These are phyloP conservation scores for Ulmus americana DNA, from an alignment of 331 rosid genomes.

Conservation along the genomic window DNA sequence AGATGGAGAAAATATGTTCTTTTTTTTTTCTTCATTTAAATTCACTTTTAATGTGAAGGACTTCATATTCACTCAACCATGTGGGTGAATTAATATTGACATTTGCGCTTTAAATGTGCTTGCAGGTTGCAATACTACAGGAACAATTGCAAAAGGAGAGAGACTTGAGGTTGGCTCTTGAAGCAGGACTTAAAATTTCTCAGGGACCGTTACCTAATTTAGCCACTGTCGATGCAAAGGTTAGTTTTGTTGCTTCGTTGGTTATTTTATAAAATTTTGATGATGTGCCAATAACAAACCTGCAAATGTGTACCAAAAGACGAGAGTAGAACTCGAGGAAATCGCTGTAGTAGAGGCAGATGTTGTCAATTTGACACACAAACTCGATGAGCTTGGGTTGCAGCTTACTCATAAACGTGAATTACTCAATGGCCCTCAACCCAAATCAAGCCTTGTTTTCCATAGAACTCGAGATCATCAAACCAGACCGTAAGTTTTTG, in stretches of 20 bases:
- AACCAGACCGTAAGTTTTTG: conserved; percentile 45
- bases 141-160: conserved; percentile 65
- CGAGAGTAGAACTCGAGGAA: conserved; percentile 62
- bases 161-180: conserved; percentile 31
- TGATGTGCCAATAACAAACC: conserved; percentile 24
- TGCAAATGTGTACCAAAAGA: conserved; percentile 38
- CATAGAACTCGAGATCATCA: conserved; percentile 29
- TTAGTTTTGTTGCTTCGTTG: conserved; percentile 23
- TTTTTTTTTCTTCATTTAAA: conserved; percentile 5
- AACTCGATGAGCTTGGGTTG: conserved; percentile 45
- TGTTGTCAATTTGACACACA: conserved; percentile 48
- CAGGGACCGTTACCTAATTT: conserved; percentile 33
- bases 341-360: conserved; percentile 53
- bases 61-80: too few relatives aligned
- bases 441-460: conserved; percentile 17
- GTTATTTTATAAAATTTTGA: conserved; percentile 17
- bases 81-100: neutral
- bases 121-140: conserved; percentile 65
- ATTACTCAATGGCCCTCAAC: conserved; percentile 22
- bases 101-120: conserved; percentile 5
- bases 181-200: conserved; percentile 38
- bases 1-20: conserved; percentile 9
- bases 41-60: neutral
- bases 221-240: conserved; percentile 42
- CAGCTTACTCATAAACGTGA: conserved; percentile 52